Conservation (phyloP, 345 rosid species). For the Crucihimalaya himalaica region DNA sequence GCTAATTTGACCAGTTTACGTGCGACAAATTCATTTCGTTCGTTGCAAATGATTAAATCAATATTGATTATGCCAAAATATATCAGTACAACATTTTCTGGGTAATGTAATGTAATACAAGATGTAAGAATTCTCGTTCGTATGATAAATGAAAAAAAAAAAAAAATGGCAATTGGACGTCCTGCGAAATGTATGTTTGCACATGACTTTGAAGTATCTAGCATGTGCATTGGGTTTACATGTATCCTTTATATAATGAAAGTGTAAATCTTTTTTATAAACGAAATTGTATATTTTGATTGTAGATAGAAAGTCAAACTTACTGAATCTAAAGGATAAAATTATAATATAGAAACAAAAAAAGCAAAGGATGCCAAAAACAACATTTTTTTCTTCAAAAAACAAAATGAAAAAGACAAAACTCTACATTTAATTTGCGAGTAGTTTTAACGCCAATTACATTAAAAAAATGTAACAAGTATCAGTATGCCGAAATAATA, state of each 20-base stretch:
- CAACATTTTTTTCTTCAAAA: too few species aligned
- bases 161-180: not conserved
- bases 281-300: not conserved
- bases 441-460: not conserved
- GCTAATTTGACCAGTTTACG: not conserved
- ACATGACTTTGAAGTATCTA: not conserved
- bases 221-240: conserved; percentile 2
- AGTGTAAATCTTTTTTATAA: too few species aligned
- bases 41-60: not conserved
- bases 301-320: not conserved
- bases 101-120: not conserved
- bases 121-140: not conserved
- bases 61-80: not conserved
- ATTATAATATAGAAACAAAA: not conserved
- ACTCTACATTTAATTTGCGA: not conserved
- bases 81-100: not conserved
- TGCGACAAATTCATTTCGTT: not conserved
- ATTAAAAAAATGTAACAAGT: not conserved
- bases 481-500: conserved; percentile 1
- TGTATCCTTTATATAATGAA: not conserved
- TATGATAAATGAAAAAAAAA: too few species aligned
- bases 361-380: not conserved
- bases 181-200: not conserved
- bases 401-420: not conserved
- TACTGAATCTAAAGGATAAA: not conserved